Base-by-base conservation (phyloP, 768 basidiomycete genomes). In the Daedaleopsis nitida region DNA sequence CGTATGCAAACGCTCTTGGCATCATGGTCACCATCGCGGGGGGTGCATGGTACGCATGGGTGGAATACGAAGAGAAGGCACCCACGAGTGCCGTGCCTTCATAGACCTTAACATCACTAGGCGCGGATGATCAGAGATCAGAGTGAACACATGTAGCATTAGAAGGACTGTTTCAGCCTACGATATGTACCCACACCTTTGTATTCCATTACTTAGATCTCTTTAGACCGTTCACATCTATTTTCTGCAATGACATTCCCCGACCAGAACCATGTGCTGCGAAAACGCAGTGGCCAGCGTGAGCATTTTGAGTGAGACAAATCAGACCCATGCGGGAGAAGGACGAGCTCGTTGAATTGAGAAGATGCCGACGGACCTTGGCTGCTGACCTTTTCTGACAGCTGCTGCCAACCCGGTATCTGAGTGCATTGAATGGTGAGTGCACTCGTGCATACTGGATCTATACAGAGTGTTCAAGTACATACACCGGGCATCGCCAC, bases 11-110 rank as follows among this genome's bases (percentile, higher is more conserved):
- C 71, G 87, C 83, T 9, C 64, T 91, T 45, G 97, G 97, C 1
- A 96, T 99, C 58, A 38, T 81, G 10, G 75, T 97, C 51, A 98
- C 97, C 7, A 81, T 98, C 7, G 63, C 84, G 2, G 97, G 97
- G 38, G 96, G 96, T 21, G 92, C 86, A 21, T 86, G 86, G 81
- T 94, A 92, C 67, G 88, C 88, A 0, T 74, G 76, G 27, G 83
- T 91, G 9, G 91, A 93, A 69, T 81, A 72, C 48, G 17, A 32
- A 8, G 62, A 65, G 60, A 74, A 69, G 49, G 52, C 48, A 24
- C 53, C 19, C 32, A 23, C 17, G n/a, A 17, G 8, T 21, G 42
- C 50, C 13, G 19, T 1, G 21, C 9, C 52, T 35, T 23, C n/a
- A 24, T 49, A 45, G 45, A 34, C 16, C 23, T n/a, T 27, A 4